Base-by-base conservation (phyloP, 1,139 yeast species). In the Taiozyma sp. region DNA sequence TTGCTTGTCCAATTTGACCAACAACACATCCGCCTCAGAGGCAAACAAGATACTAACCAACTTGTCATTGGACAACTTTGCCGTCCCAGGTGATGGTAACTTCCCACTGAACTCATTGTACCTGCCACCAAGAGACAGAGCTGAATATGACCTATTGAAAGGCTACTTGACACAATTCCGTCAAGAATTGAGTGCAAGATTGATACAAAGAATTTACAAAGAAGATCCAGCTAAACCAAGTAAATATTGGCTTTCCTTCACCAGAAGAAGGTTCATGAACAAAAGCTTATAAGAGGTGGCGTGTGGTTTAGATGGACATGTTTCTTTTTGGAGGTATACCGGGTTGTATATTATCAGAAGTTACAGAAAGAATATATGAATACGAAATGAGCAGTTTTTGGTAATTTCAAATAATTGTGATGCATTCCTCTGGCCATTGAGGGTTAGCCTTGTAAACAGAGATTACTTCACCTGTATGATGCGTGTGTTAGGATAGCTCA, bases 251-350 rank as follows among this genome's bases (percentile, higher is more conserved):
- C 74, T 95, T 62, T 96, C 98, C 2, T 93, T 95, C 69, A 89
- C 97, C 45, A 84, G 95, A 72, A 85, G 96, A 72, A 83, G 90
- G 67, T 93, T 93, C 68, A 93, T 93, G 99, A 93, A 93, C 72
- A 88, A 90, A 72, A 70, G 78, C 47, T 69, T 81, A 52, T 51
- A 45, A 43, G 22, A n/a, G n/a, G 10, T 32, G 19, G 8, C 6
- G 8, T 32, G 19, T 32, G 36, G 19, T 7, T 6, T 14, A 32
- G 6, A 32, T 4, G 36, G 36, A 9, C 6, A n/a, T 32, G 36
- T 32, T n/a, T 32, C 14, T 4, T 30, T 30, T 30, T 13, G 4
- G n/a, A 13, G 12, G 30, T 30, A 30, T 30, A 30, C 14, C 34
- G 9, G 34, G 34, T 30, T 30, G 16, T 30, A 30, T 30, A 30